A percentile compares a stretch with the other conserved stretches of the same genome.
phyloP scores from a whole-genome alignment of 2,329 filamentous ascomycete species.

The Purpureocillium lavendulum region DNA sequence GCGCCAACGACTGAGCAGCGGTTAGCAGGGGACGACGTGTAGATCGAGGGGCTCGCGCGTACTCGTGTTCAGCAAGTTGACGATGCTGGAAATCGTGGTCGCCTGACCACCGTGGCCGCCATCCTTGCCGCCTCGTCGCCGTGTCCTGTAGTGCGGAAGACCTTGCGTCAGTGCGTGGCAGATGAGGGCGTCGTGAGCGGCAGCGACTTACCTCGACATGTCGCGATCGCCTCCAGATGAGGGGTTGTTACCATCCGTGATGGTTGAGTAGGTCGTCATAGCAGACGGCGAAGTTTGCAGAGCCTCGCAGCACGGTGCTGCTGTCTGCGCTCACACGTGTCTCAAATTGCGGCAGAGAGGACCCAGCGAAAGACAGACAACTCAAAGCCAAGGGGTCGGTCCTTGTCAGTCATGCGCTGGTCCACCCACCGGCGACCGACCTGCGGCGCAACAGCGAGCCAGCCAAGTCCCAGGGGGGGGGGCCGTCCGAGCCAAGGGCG shows the following conservation, averaged over 20 bases:
- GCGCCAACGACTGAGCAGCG: constrained; percentile 70
- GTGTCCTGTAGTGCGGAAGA: constrained; percentile 29
- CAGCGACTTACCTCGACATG: constrained; percentile 37
- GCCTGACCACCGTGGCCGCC: constrained; percentile 63
- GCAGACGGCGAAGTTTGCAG: constrained; percentile 13
- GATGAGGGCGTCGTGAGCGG: neutral
- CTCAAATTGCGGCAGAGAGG: too few relatives aligned
- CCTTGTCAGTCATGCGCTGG: too few relatives aligned
- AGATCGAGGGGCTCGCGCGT: constrained; percentile 21
- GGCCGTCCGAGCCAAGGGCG: too few relatives aligned
- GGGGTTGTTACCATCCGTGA: constrained; percentile 36
- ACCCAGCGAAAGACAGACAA: too few relatives aligned
- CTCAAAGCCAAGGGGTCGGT: too few relatives aligned
- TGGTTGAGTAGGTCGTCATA: constrained; percentile 49
- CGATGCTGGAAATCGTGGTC: constrained; percentile 81
- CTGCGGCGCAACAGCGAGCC: too few relatives aligned
- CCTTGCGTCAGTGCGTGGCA: too few relatives aligned
- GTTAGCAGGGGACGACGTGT: neutral
- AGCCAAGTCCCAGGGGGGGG: too few relatives aligned
- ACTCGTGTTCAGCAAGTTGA: constrained; percentile 97
- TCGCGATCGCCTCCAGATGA: constrained; percentile 29
- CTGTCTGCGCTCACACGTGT: constrained; percentile 2
- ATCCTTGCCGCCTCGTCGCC: constrained; percentile 61
- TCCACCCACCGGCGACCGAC: too few relatives aligned
- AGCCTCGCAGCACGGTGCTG: constrained; percentile 2